Evolutionary conservation across 768 basidiomycete genomes (phyloP).

Genomic region (Macrolepiota albuminosa): DNA sequence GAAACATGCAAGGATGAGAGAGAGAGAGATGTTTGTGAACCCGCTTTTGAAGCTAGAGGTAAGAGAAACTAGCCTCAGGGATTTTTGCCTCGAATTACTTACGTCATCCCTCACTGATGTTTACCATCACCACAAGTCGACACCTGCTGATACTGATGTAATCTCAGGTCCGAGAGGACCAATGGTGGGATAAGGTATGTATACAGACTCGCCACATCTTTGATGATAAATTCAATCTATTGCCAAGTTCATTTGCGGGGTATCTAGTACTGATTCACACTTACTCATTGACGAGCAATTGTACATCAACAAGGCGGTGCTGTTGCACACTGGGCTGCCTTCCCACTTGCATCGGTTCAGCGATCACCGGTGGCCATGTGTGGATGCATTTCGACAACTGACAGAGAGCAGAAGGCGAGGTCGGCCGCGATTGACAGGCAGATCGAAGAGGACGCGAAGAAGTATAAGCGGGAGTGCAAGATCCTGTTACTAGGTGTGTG

Average conservation of each 20-base stretch:
- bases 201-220: neutral
- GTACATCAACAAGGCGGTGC: neutral
- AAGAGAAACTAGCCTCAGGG: too few species aligned
- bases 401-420: slow-evolving; percentile 53
- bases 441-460: slow-evolving; percentile 81
- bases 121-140: neutral
- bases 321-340: too few species aligned
- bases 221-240: neutral
- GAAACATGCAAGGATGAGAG: too few species aligned
- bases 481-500: slow-evolving; percentile 86
- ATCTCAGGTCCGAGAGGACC: neutral
- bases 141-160: neutral
- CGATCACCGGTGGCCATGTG: slow-evolving; percentile 42
- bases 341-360: too few species aligned
- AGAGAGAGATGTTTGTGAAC: too few species aligned
- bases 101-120: neutral
- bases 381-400: slow-evolving; percentile 57
- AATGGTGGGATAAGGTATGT: neutral
- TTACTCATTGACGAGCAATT: neutral
- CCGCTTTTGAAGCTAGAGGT: too few species aligned
- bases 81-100: neutral
- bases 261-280: neutral
- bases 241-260: neutral
- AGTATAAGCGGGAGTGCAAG: slow-evolving; percentile 86
- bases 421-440: slow-evolving; percentile 76